Base-by-base conservation (phyloP, 225 moss, liverwort and hornwort species). In the Thuidium tamariscinum region DNA sequence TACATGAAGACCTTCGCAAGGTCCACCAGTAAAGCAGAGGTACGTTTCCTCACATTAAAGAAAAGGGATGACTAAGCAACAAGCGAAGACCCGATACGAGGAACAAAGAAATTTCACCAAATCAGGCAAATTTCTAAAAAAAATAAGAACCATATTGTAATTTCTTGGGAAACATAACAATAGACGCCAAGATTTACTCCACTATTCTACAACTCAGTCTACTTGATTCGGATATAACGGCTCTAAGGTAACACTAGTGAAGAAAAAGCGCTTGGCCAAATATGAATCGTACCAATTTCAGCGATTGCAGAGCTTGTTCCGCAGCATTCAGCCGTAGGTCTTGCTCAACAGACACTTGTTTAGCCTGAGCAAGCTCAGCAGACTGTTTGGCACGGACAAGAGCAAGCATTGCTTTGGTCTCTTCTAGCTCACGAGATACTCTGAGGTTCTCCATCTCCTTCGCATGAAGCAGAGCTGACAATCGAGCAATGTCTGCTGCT, bases 401-500 rank as follows among this genome's bases (percentile, higher is more conserved):
- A 44, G 95, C 93, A 88, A 97, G 94, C 88, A 95, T 93, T 63
- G 92, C 96, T 92, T 93, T 97, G n/a, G 95, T 87, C 91, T 99
- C 99, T 90, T 97, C 94, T 51, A 96, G 91, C 86, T 95, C 93
- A 87, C 94, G 93, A 62, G 92, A 91, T 70, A 93, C 69, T 67
- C 91, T 92, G 56, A 92, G 87, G 84, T 94, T 93, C 85, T 95
- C 94, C 89, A 91, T 87, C 86, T 95, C 95, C 85, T 91, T 95
- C 54, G 90, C 88, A 83, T 92, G 89, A 91, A 95, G 91, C 55
- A 90, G 67, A 66, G 90, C 77, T 44, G 89, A 83, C 74, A 91
- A 18, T 81, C 91, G 88, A 73, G 76, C 85, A 87, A 90, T 80
- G 81, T 89, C 90, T 81, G 69, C 77, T 66, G 56, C 84, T 87